Conservation (phyloP, 2,329 filamentous ascomycete genomes). For the Paraconiothyrium brasiliense region DNA sequence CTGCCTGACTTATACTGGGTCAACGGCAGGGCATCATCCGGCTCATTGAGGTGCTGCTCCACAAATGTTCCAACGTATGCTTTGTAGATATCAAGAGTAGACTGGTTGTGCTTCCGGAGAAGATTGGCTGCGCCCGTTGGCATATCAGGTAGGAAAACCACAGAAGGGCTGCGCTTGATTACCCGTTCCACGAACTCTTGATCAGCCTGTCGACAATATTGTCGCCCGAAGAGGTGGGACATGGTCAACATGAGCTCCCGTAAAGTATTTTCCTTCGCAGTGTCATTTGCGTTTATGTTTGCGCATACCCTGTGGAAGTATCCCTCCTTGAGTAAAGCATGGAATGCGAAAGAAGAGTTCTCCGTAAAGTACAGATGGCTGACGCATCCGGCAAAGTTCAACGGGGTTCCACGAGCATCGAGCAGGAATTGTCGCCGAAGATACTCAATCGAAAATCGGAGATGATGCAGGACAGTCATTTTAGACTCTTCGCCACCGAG, state of each 20-base stretch:
- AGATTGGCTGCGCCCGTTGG: conserved; percentile 66
- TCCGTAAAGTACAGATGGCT: conserved; percentile 81
- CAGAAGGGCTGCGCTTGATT: conserved; percentile 67
- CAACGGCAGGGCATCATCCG: conserved; percentile 68
- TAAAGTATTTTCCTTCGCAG: conserved; percentile 56
- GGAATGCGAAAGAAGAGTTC: conserved; percentile 79
- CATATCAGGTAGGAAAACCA: conserved; percentile 72
- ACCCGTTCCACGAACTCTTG: conserved; percentile 58
- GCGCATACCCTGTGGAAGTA: conserved; percentile 74
- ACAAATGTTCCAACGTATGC: conserved; percentile 76
- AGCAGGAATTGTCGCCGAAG: conserved; percentile 74
- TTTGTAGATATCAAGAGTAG: conserved; percentile 72
- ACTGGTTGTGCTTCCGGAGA: conserved; percentile 69
- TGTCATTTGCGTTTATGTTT: conserved; percentile 60
- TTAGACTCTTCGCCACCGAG: conserved; percentile 74
- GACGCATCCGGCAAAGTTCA: conserved; percentile 77
- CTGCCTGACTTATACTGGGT: conserved; percentile 61
- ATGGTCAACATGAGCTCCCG: conserved; percentile 73
- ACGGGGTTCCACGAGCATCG: conserved; percentile 66
- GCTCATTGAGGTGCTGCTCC: conserved; percentile 66
- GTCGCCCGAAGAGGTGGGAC: conserved; percentile 74
- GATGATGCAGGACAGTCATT: conserved; percentile 76
- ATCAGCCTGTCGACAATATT: conserved; percentile 59
- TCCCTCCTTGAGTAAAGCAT: conserved; percentile 74
- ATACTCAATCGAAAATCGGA: conserved; percentile 84